These are phyloP conservation scores for Boletus albobrunnescens DNA, from an alignment of 1,284 basidiomycete genomes.

Conservation along the genomic window DNA sequence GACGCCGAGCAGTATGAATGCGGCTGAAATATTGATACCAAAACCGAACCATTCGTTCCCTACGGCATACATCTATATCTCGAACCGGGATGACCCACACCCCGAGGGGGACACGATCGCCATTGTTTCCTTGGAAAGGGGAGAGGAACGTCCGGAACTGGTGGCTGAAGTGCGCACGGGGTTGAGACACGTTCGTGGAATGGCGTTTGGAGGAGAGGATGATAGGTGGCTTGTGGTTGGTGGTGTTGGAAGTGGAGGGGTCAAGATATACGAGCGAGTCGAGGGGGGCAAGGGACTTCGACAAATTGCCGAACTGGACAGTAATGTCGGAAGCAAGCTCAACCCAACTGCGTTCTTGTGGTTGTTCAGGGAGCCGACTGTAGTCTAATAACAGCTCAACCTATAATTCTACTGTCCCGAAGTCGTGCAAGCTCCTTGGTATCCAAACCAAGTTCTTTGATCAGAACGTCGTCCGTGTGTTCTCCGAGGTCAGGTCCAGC, in stretches of 20 bases:
- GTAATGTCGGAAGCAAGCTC: slow-evolving; percentile 27
- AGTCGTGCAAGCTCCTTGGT: slow-evolving; percentile 42
- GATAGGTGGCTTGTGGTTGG: slow-evolving; percentile 48
- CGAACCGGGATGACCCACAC: slow-evolving; percentile 61
- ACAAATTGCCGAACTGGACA: slow-evolving; percentile 38
- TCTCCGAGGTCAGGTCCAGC: slow-evolving; percentile 62
- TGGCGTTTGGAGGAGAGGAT: slow-evolving; percentile 48
- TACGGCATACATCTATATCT: slow-evolving; percentile 52
- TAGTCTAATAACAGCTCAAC: too few relatives aligned
- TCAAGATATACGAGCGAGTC: slow-evolving; percentile 50
- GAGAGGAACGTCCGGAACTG: slow-evolving; percentile 39
- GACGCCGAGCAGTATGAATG: slow-evolving; percentile 40
- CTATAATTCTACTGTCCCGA: slow-evolving; percentile 46
- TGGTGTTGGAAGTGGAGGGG: slow-evolving; percentile 40
- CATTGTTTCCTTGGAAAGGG: slow-evolving; percentile 46
- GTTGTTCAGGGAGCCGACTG: too few relatives aligned
- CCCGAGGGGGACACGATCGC: slow-evolving; percentile 60
- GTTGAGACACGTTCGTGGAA: slow-evolving; percentile 48
- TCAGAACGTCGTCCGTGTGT: slow-evolving; percentile 59
- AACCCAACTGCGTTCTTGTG: slow-evolving; percentile 49
- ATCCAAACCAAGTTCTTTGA: slow-evolving; percentile 46
- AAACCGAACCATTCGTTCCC: slow-evolving; percentile 42
- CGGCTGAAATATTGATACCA: slow-evolving; percentile 57
- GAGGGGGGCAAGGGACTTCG: slow-evolving; percentile 45
- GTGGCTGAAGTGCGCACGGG: slow-evolving; percentile 49